phyloP scores from a whole-genome alignment of 352 stramenopile species.

The Globisporangium nunn region DNA sequence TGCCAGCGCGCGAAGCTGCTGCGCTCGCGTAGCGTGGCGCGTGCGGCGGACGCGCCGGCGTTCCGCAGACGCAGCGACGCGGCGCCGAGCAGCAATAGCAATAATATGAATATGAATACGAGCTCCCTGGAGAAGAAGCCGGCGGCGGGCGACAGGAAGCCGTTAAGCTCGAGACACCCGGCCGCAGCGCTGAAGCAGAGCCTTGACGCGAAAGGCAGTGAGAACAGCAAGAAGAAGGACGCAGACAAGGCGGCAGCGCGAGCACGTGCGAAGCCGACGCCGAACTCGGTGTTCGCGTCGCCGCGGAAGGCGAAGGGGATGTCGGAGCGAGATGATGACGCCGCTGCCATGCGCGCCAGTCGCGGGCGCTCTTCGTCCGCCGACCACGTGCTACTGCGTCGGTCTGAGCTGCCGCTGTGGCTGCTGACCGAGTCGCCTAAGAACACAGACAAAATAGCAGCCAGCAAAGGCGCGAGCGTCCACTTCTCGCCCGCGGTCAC shows the following conservation, averaged over 20 bases:
- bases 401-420: constrained; percentile 17
- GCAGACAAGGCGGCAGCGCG: too few relatives aligned
- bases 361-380: constrained; percentile 23
- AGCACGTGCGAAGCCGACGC: not conserved
- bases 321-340: constrained; percentile 1
- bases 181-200: not conserved
- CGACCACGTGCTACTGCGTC: constrained; percentile 20
- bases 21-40: constrained; percentile 26
- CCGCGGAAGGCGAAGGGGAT: constrained; percentile 2
- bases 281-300: constrained; percentile 2
- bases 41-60: constrained; percentile 24
- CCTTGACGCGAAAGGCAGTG: not conserved
- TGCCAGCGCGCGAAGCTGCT: constrained; percentile 22
- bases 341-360: not conserved
- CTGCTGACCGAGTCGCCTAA: constrained; percentile 11
- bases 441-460: not conserved
- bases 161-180: not conserved
- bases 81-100: constrained; percentile 8
- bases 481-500: not conserved
- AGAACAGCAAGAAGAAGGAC: not conserved
- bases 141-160: not conserved
- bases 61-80: constrained; percentile 24
- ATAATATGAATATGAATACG: constrained; percentile 3
- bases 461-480: not conserved
- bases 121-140: constrained; percentile 9